Conservation (phyloP, 176 grass and related monocot genomes). For the Juncus inflexus region DNA sequence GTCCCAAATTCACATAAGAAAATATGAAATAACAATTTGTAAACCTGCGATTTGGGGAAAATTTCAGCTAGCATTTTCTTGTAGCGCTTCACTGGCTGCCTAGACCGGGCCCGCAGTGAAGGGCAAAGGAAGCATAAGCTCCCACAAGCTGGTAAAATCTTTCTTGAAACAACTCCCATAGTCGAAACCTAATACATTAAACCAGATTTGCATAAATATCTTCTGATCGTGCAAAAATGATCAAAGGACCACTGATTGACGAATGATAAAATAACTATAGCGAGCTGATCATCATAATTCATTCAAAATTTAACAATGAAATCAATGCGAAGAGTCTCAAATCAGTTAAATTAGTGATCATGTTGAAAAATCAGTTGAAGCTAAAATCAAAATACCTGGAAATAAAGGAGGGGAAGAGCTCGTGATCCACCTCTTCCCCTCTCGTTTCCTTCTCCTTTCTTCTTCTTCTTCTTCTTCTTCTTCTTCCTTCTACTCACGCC, state of each 20-base stretch:
- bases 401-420: conserved; percentile 23
- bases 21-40: conserved; percentile 12
- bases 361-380: neutral
- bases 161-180: conserved; percentile 63
- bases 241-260: conserved; percentile 2
- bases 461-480: conserved; percentile 9
- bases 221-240: neutral
- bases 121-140: conserved; percentile 80
- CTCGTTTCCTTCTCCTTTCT: conserved; percentile 17
- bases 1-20: neutral
- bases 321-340: neutral
- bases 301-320: conserved; percentile 11
- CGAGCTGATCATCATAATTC: conserved; percentile 12
- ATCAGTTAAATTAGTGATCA: neutral
- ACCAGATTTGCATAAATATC: neutral
- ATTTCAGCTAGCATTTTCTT: conserved; percentile 82
- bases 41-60: conserved; percentile 67
- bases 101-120: conserved; percentile 61
- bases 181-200: neutral
- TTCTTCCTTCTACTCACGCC: conserved; percentile 3
- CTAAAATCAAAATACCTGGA: conserved; percentile 19
- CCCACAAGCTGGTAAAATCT: conserved; percentile 53
- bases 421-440: conserved; percentile 23
- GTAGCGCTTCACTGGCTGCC: conserved; percentile 83
- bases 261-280: conserved; percentile 11